Conservation (phyloP, 768 basidiomycete genomes). For the Russula brevipes region DNA sequence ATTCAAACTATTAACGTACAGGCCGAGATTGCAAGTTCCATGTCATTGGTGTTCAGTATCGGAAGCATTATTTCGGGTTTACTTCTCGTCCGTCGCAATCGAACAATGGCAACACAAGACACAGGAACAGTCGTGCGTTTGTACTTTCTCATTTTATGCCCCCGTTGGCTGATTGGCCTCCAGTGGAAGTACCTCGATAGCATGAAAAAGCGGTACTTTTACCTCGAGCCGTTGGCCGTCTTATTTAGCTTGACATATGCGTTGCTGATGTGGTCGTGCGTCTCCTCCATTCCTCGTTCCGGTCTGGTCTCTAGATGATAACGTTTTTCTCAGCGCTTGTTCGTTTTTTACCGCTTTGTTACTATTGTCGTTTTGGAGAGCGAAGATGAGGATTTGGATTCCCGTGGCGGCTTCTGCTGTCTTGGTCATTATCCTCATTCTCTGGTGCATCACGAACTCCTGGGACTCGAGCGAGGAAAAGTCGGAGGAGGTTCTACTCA, state of each 20-base stretch:
- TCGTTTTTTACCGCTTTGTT: slow-evolving; percentile 38
- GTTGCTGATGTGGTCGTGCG: slow-evolving; percentile 57
- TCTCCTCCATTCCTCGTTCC: slow-evolving; percentile 8
- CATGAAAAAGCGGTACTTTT: slow-evolving; percentile 31
- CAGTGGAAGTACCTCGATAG: slow-evolving; percentile 28
- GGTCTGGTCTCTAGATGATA: background rate
- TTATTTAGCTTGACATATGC: slow-evolving; percentile 53
- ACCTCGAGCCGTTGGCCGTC: slow-evolving; percentile 48
- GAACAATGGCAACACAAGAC: slow-evolving; percentile 35
- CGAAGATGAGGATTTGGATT: background rate
- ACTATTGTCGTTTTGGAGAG: slow-evolving; percentile 8
- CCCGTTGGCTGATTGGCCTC: slow-evolving; percentile 6
- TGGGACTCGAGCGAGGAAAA: slow-evolving; percentile 7
- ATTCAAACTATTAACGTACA: slow-evolving; percentile 33
- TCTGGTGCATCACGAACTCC: slow-evolving; percentile 4
- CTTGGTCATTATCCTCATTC: background rate
- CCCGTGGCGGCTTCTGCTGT: background rate
- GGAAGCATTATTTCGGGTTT: slow-evolving; percentile 47
- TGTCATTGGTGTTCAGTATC: slow-evolving; percentile 45
- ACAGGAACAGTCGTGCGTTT: slow-evolving; percentile 20
- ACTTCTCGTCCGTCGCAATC: slow-evolving; percentile 43
- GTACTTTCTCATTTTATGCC: slow-evolving; percentile 12
- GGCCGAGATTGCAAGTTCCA: slow-evolving; percentile 46
- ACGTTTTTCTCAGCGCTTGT: slow-evolving; percentile 32
- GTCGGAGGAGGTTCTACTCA: background rate